These are phyloP conservation scores for Xylaria sp. DNA, from an alignment of 2,329 filamentous ascomycete genomes.

Conservation along the genomic window DNA sequence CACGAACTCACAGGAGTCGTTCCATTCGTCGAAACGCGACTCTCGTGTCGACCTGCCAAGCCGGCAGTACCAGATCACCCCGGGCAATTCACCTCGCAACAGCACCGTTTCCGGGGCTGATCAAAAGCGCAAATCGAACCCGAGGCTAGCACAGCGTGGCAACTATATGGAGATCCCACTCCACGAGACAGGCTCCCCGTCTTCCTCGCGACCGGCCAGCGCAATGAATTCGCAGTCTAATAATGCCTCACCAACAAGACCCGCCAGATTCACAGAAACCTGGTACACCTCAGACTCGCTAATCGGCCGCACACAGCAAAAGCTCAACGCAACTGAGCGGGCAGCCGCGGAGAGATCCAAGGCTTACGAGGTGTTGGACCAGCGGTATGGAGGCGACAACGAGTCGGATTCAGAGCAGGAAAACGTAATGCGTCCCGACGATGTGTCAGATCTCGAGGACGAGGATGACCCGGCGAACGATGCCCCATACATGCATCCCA, in stretches of 20 bases:
- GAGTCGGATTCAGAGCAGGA: slow-evolving; percentile 43
- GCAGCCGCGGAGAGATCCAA: slow-evolving; percentile 36
- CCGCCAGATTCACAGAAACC: slow-evolving; percentile 63
- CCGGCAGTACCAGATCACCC: slow-evolving; percentile 64
- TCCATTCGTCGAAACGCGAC: slow-evolving; percentile 61
- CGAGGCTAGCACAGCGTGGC: slow-evolving; percentile 51
- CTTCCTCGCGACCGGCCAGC: slow-evolving; percentile 43
- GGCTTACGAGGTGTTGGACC: slow-evolving; percentile 59
- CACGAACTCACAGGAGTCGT: slow-evolving; percentile 68
- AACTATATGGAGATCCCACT: slow-evolving; percentile 64
- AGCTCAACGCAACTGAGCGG: slow-evolving; percentile 55
- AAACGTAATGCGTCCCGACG: slow-evolving; percentile 46
- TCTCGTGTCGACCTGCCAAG: slow-evolving; percentile 66
- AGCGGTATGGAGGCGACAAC: slow-evolving; percentile 53
- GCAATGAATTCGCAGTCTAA: slow-evolving; percentile 40
- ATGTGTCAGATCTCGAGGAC: slow-evolving; percentile 55
- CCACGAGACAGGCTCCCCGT: slow-evolving; percentile 51
- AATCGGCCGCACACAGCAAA: slow-evolving; percentile 64
- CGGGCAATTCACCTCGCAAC: slow-evolving; percentile 54
- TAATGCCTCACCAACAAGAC: slow-evolving; percentile 52
- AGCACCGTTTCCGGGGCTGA: slow-evolving; percentile 57
- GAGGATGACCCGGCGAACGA: slow-evolving; percentile 52
- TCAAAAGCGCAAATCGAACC: slow-evolving; percentile 60
- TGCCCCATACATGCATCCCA: slow-evolving; percentile 55
- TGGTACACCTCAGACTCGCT: slow-evolving; percentile 67